A percentile compares a stretch with the other conserved stretches of the same genome.
phyloP scores from a whole-genome alignment of 179 eudicot genomes.

The Silene noctiflora region DNA sequence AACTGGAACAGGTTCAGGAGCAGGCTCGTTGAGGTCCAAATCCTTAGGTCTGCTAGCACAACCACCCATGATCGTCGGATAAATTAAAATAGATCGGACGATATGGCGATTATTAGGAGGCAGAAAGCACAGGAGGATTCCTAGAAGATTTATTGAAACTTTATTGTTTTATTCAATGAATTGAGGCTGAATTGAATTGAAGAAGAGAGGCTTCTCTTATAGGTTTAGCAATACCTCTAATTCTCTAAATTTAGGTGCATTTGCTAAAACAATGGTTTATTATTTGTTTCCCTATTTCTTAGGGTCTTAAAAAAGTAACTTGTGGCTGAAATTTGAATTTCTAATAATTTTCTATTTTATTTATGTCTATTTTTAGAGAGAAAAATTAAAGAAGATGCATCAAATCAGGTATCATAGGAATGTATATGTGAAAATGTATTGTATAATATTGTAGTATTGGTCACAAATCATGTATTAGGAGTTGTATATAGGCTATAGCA shows the following conservation, averaged over 20 bases:
- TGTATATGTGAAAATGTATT: no score
- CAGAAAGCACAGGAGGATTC: slow-evolving; percentile 19
- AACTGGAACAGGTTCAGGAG: slow-evolving; percentile 20
- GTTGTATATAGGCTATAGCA: no score
- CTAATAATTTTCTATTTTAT: neutral
- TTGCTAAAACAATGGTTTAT: slow-evolving; percentile 2
- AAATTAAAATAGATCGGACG: slow-evolving; percentile 21
- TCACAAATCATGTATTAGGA: no score
- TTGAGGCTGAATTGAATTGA: slow-evolving; percentile 26
- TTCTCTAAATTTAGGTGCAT: slow-evolving; percentile 23
- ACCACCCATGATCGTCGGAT: slow-evolving; percentile 57
- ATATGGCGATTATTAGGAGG: slow-evolving; percentile 34
- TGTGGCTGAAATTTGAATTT: slow-evolving; percentile 20
- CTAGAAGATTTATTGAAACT: slow-evolving; percentile 1
- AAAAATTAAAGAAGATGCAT: neutral
- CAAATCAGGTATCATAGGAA: no score
- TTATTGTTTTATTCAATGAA: slow-evolving; percentile 19
- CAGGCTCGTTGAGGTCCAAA: slow-evolving; percentile 34
- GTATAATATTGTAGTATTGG: no score
- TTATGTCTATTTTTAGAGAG: neutral
- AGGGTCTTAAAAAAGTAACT: slow-evolving; percentile 10
- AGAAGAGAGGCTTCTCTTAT: slow-evolving; percentile 12
- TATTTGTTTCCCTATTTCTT: slow-evolving; percentile 26
- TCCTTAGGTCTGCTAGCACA: slow-evolving; percentile 82
- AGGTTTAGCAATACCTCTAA: slow-evolving; percentile 18